phyloP scores from a whole-genome alignment of 768 basidiomycete species.

The Lentinula aciculospora region DNA sequence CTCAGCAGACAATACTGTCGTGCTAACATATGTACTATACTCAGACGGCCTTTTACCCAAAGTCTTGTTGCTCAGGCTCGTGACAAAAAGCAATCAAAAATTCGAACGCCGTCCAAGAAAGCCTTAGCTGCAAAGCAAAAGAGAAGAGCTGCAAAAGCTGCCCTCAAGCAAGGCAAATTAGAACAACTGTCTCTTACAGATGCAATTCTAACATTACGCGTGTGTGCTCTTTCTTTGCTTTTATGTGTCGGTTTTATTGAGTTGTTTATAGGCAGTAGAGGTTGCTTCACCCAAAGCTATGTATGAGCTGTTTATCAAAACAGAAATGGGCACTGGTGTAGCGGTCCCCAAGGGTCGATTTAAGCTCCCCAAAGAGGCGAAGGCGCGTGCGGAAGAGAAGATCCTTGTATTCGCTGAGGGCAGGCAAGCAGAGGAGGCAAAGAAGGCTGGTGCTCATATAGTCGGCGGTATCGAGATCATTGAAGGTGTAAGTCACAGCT shows the following conservation, averaged over 20 bases:
- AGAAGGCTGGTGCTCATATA: conserved; percentile 80
- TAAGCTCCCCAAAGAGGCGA: conserved; percentile 77
- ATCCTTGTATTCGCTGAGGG: conserved; percentile 95
- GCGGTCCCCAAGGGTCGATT: conserved; percentile 89
- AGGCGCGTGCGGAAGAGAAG: conserved; percentile 60
- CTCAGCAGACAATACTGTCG: conserved; percentile 1
- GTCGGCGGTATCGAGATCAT: conserved; percentile 90
- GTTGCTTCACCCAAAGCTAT: conserved; percentile 70
- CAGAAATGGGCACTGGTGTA: conserved; percentile 70
- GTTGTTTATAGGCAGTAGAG: conserved; percentile 64
- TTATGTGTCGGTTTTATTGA: conserved; percentile 2
- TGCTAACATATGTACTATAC: not conserved
- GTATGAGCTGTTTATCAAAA: conserved; percentile 78
- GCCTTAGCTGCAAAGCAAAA: conserved; percentile 60
- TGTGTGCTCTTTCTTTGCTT: conserved; percentile 18
- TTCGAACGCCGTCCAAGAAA: conserved; percentile 63
- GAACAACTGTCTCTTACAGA: conserved; percentile 64
- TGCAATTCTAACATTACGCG: conserved; percentile 68
- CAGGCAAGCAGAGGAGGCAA: conserved; percentile 74
- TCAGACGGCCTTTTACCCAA: conserved; percentile 46
- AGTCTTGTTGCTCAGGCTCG: conserved; percentile 41
- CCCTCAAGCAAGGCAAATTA: conserved; percentile 50
- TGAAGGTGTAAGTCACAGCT: conserved; percentile 59
- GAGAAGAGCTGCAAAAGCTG: conserved; percentile 49
- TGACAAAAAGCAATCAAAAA: conserved; percentile 42